Conservation (phyloP, 345 rosid genomes). For the Boechera stricta region DNA sequence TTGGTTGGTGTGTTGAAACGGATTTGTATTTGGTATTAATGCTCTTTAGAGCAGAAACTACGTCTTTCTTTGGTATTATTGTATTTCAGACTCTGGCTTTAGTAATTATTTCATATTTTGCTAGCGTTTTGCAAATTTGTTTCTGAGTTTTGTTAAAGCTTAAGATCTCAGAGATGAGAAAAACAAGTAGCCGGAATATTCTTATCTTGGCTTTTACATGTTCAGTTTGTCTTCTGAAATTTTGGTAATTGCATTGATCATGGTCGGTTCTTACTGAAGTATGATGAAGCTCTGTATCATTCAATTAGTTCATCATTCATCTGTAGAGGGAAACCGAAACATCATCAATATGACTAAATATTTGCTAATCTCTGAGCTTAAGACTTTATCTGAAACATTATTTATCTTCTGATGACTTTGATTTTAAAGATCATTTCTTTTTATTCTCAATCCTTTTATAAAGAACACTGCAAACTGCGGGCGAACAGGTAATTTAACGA, state of each 20-base stretch:
- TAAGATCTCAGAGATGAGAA: not conserved
- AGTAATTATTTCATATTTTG: not conserved
- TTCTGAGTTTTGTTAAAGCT: not conserved
- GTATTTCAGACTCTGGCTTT: conserved; percentile 1
- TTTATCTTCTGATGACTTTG: too few relatives aligned
- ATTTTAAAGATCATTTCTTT: too few relatives aligned
- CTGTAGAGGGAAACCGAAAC: not conserved
- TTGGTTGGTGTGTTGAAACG: conserved; percentile 10
- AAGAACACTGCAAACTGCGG: conserved; percentile 61
- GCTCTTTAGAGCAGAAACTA: conserved; percentile 20
- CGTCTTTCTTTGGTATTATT: conserved; percentile 9
- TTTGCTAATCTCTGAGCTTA: not conserved
- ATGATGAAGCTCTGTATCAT: conserved; percentile 87
- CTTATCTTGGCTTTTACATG: not conserved
- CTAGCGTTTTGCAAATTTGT: not conserved
- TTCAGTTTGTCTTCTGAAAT: not conserved
- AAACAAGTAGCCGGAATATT: not conserved
- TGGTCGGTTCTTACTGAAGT: conserved; percentile 72
- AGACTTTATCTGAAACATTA: not conserved
- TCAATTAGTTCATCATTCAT: conserved; percentile 82
- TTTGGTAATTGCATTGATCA: conserved; percentile 44
- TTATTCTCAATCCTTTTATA: too few relatives aligned
- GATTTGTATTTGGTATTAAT: conserved; percentile 26
- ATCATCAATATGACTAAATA: not conserved
- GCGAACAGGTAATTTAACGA: conserved; percentile 65